A percentile compares a stretch with the other conserved stretches of the same genome.
Evolutionary conservation across 768 basidiomycete species (phyloP).

Genomic region (Panellus pusillus): DNA sequence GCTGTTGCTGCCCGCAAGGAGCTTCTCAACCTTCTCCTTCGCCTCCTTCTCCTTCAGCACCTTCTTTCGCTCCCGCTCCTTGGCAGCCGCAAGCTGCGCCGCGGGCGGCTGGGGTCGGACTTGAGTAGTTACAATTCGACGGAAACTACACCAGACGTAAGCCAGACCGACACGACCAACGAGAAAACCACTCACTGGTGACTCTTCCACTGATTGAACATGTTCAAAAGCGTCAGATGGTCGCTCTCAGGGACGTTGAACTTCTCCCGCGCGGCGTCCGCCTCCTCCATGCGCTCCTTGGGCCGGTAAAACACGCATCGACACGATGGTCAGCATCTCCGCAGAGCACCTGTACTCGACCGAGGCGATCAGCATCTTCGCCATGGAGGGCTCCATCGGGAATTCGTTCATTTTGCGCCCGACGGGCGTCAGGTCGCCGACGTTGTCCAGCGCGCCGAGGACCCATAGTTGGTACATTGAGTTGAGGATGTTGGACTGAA

Average conservation of each 20-base stretch:
- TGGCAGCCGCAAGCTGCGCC: too few species aligned
- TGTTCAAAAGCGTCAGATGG: conserved; percentile 91
- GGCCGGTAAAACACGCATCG: conserved; percentile 98
- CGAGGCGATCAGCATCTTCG: conserved; percentile 96
- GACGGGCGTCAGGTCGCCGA: conserved; percentile 90
- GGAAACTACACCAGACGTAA: conserved; percentile 54
- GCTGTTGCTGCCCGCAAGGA: conserved; percentile 9
- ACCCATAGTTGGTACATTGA: conserved; percentile 99
- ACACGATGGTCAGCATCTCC: conserved; percentile 98
- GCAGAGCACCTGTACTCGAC: conserved; percentile 91
- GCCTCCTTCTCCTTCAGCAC: too few species aligned
- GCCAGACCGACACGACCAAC: not conserved
- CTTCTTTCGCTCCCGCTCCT: too few species aligned
- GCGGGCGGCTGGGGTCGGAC: too few species aligned
- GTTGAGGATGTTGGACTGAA: conserved; percentile 91
- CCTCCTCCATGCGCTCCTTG: conserved; percentile 96
- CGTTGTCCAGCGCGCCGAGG: conserved; percentile 93
- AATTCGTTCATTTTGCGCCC: conserved; percentile 99
- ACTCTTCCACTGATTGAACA: conserved; percentile 97
- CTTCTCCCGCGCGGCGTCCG: conserved; percentile 96
- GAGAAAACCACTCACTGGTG: conserved; percentile 68
- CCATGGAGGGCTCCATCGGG: conserved; percentile 99
- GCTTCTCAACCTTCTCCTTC: conserved; percentile 29
- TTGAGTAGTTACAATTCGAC: too few species aligned
- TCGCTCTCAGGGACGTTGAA: conserved; percentile 99